Evolutionary conservation across 176 grass and related monocot species (phyloP).

Genomic region (Thalia dealbata): DNA sequence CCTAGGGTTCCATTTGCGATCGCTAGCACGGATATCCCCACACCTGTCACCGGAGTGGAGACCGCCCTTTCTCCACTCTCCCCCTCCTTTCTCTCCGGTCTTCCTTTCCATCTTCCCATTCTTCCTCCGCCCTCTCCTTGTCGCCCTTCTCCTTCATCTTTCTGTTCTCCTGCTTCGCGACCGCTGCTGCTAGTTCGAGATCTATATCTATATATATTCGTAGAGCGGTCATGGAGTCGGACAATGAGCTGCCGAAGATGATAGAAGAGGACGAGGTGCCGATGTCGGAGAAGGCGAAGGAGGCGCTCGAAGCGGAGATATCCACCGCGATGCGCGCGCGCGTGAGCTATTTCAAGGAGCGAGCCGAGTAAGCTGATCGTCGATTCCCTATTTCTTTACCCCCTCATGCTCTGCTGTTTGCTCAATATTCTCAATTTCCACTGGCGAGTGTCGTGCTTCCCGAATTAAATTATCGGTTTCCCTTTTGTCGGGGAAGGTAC

Average conservation of each 20-base stretch:
- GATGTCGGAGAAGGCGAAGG: constrained; percentile 19
- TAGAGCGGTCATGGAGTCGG: constrained; percentile 3
- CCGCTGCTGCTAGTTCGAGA: too few species aligned
- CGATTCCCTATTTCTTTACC: neutral
- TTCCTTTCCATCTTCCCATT: neutral
- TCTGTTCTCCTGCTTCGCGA: neutral
- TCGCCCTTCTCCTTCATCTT: neutral
- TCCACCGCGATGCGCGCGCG: constrained; percentile 48
- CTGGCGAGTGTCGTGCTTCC: neutral
- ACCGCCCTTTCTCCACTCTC: too few species aligned
- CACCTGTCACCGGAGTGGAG: neutral
- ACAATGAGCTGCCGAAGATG: constrained; percentile 13
- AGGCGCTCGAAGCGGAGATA: constrained; percentile 48
- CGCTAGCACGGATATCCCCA: neutral
- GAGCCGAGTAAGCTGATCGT: constrained; percentile 51
- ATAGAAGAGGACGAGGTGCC: neutral
- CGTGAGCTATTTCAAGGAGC: constrained; percentile 59
- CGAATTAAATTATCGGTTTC: neutral
- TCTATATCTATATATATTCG: too few species aligned
- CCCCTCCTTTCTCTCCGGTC: neutral
- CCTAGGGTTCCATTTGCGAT: constrained; percentile 1
- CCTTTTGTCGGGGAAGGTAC: neutral
- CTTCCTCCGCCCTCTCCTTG: too few species aligned
- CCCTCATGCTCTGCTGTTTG: neutral
- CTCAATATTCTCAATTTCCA: neutral